phyloP scores from a whole-genome alignment of 257 asterid species.

The Ajuga chamaepitys region DNA sequence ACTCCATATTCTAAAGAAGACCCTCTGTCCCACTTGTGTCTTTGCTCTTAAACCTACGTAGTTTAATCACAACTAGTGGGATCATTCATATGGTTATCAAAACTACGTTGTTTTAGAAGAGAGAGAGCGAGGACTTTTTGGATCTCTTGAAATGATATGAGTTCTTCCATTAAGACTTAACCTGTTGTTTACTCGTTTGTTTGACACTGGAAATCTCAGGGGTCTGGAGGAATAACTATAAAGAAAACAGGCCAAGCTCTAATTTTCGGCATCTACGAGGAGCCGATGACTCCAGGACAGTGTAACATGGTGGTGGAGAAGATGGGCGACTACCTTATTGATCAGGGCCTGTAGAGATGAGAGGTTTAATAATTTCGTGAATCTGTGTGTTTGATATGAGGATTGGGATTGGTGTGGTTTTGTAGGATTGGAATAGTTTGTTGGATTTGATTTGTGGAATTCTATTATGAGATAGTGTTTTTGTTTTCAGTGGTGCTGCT shows the following conservation, averaged over 20 bases:
- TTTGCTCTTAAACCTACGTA: no score
- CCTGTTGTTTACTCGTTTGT: neutral
- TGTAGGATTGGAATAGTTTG: neutral
- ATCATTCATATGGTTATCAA: no score
- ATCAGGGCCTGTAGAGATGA: constrained; percentile 39
- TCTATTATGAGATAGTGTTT: constrained; percentile 1
- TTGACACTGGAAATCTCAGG: constrained; percentile 21
- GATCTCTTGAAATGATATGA: neutral
- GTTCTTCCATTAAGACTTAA: neutral
- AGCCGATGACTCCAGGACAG: constrained; percentile 67
- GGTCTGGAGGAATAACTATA: constrained; percentile 45
- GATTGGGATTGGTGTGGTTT: constrained; percentile 4
- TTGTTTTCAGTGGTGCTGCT: constrained; percentile 5
- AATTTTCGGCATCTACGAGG: constrained; percentile 50
- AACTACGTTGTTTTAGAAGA: no score
- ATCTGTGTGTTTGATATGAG: constrained; percentile 2
- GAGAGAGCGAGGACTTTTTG: neutral
- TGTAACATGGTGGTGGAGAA: constrained; percentile 63
- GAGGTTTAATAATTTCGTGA: no score
- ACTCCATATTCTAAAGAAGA: no score
- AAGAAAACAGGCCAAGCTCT: constrained; percentile 53
- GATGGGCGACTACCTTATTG: constrained; percentile 56
- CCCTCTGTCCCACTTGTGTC: no score
- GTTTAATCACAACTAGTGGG: no score
- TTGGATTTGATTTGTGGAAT: neutral